A percentile compares a stretch with the other conserved stretches of the same genome.
Conservation (phyloP, 306 rosid genomes). For the Ziziphus jujuba region DNA sequence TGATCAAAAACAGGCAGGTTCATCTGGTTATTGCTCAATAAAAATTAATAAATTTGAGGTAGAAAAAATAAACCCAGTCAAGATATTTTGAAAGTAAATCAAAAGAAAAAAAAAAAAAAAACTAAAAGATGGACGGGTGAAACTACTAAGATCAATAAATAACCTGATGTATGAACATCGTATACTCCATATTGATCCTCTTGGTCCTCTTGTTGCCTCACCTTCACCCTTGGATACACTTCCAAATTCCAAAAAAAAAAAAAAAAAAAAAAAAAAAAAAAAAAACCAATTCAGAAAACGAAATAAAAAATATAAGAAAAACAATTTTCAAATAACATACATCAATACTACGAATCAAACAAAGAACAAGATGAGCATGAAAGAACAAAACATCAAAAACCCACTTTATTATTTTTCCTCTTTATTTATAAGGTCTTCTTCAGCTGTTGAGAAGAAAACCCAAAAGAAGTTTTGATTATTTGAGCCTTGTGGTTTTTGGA, state of each 20-base stretch:
- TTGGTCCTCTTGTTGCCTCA: conserved; percentile 25
- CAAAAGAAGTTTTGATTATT: too few species aligned
- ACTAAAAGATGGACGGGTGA: not conserved
- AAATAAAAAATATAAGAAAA: not conserved
- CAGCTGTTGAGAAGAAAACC: not conserved
- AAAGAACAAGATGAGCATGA: not conserved
- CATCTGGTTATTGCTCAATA: too few species aligned
- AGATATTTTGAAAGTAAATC: too few species aligned
- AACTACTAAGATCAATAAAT: not conserved
- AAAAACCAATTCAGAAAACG: conserved; percentile 15
- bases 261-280: not conserved
- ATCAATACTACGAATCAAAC: not conserved
- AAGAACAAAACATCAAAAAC: conserved; percentile 12
- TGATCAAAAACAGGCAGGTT: too few species aligned
- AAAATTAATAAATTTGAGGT: too few species aligned
- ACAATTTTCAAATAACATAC: not conserved
- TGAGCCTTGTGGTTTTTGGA: not conserved
- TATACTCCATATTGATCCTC: conserved; percentile 21
- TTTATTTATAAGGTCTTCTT: conserved; percentile 16
- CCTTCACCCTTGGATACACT: conserved; percentile 36
- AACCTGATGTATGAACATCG: conserved; percentile 33
- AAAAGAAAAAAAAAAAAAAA: too few species aligned
- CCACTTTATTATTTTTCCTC: conserved; percentile 14
- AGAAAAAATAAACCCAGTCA: too few species aligned
- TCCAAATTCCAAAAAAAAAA: not conserved